Base-by-base conservation (phyloP, 192 early-diverging fungal species). In the Geranomyces michiganensis region DNA sequence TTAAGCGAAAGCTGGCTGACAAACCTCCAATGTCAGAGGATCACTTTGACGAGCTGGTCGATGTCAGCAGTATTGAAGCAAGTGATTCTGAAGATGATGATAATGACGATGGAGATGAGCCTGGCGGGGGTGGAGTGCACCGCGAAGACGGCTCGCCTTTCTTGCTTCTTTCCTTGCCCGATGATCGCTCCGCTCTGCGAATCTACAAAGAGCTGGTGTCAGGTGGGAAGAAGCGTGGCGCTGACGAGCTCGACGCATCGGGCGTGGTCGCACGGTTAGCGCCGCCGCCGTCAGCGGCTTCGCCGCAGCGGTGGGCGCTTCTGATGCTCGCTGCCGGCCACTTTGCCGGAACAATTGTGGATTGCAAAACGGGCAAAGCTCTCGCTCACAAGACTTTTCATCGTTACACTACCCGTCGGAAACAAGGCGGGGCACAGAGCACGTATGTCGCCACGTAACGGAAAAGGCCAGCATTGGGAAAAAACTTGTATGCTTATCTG, bases 381-480 rank as follows among this genome's bases (percentile, higher is more conserved):
- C 46, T 93, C 3, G 88, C 81, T 0, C 94, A 98, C 82, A 99
- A 98, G 79, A 93, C 95, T 26, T 90, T 97, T 66, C 94, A 96
- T 74, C 85, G 97, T 43, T 99, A 99, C 79, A 99, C 97, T 6
- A 96, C 94, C 5, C 88, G 97, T 36, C 81, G 91, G 63, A 97
- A 98, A 71, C 97, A 99, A 76, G 97, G 97, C 71, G 96, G 96
- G 0, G 85, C 92, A 24, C 97, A 99, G 79, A 87, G 88, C 32
- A 82, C 78, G 22, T 77, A 33, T 19, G 60, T n/a, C n/a, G n/a
- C n/a, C n/a, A 13, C 5, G 6, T 70, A 9, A 14, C 1, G 49
- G 4, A 17, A n/a, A 10, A 41, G 36, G 36, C 3, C 14, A 12
- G n/a, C n/a, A n/a, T n/a, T n/a, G n/a, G n/a, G n/a, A n/a, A n/a